phyloP scores from a whole-genome alignment of 352 stramenopile species.

The Phytopythium litorale region DNA sequence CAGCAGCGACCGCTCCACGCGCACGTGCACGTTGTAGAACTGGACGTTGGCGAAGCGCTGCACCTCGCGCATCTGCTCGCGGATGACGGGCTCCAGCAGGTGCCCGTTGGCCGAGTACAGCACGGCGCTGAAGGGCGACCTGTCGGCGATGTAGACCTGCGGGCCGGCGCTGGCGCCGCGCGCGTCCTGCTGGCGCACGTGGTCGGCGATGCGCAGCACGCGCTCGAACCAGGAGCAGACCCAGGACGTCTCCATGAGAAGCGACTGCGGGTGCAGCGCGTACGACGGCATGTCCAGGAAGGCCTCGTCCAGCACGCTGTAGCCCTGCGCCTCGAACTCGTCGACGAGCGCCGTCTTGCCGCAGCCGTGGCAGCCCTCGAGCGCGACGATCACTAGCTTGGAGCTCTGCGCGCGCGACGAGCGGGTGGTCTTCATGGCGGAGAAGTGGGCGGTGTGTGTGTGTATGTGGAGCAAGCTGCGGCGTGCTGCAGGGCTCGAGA shows the following conservation, averaged over 20 bases:
- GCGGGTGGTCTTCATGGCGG: constrained; percentile 19
- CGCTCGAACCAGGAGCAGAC: constrained; percentile 89
- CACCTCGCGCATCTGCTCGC: constrained; percentile 80
- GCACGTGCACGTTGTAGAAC: constrained; percentile 84
- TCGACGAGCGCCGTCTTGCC: constrained; percentile 80
- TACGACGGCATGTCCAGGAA: constrained; percentile 89
- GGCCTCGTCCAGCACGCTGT: constrained; percentile 80
- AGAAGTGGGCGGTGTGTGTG: background rate
- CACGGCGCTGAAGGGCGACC: constrained; percentile 81
- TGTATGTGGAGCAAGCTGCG: background rate
- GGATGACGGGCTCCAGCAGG: constrained; percentile 79
- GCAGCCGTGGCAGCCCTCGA: constrained; percentile 87
- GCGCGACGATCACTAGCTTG: constrained; percentile 78
- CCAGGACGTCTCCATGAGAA: constrained; percentile 90
- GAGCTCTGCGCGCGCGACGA: constrained; percentile 10
- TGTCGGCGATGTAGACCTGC: constrained; percentile 81
- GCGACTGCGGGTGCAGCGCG: constrained; percentile 81
- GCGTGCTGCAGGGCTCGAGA: no score
- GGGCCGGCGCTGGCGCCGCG: constrained; percentile 17
- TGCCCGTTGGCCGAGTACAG: constrained; percentile 73
- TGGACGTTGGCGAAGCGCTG: constrained; percentile 64
- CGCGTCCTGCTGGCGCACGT: constrained; percentile 38
- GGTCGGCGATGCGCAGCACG: constrained; percentile 65
- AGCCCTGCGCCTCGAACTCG: constrained; percentile 73
- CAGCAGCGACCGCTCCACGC: constrained; percentile 69